These are phyloP conservation scores for Leishmania braziliensis DNA, from an alignment of 208 protist species.

Conservation along the genomic window DNA sequence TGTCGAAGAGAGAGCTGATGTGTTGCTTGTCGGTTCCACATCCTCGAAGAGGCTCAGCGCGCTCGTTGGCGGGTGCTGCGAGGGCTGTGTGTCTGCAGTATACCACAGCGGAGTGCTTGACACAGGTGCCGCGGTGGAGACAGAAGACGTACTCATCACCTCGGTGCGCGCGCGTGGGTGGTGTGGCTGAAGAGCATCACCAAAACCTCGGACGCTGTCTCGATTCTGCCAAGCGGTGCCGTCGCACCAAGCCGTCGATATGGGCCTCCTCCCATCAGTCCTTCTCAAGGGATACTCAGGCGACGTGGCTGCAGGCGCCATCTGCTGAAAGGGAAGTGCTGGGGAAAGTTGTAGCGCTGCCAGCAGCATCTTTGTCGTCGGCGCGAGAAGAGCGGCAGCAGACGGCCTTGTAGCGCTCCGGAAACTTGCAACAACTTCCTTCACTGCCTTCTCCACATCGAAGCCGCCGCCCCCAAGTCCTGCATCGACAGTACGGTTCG, in stretches of 20 bases:
- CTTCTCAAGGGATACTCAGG: neutral
- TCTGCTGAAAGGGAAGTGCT: conserved; percentile 46
- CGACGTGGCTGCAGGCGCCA: neutral
- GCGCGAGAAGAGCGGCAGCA: conserved; percentile 12
- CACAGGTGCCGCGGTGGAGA: neutral
- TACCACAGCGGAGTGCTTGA: neutral
- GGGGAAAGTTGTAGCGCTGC: conserved; percentile 39
- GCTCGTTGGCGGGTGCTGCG: conserved; percentile 4
- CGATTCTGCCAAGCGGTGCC: neutral
- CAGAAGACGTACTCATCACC: conserved; percentile 1
- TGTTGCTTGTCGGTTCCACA: neutral
- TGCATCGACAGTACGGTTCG: conserved; percentile 28
- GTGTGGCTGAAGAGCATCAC: neutral
- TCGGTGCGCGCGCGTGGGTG: conserved; percentile 23
- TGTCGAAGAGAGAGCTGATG: neutral
- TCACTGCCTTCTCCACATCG: conserved; percentile 6
- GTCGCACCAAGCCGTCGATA: neutral
- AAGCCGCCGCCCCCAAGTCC: conserved; percentile 2
- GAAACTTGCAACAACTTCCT: neutral
- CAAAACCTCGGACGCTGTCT: neutral
- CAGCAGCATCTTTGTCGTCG: conserved; percentile 48
- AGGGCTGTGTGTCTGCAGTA: neutral
- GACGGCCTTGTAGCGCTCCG: neutral
- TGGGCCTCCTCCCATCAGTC: neutral
- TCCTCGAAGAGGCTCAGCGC: conserved; percentile 28